phyloP scores from a whole-genome alignment of 345 rosid genomes.

The Pelargonium nanum region DNA sequence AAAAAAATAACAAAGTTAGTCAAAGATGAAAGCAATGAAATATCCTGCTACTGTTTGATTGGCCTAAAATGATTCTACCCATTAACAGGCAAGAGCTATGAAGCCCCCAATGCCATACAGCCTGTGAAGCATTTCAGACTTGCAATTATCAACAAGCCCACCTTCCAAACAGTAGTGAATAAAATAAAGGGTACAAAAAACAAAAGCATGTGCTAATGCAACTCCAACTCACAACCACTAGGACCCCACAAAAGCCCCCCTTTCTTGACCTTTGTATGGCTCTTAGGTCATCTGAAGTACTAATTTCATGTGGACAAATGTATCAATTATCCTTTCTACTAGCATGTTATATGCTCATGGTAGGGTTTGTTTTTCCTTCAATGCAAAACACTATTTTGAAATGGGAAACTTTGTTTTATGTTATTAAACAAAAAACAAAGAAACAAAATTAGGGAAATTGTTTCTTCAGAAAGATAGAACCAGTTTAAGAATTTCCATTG shows the following conservation, averaged over 20 bases:
- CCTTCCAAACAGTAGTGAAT: background rate
- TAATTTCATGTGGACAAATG: too few species aligned
- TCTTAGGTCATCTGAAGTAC: too few species aligned
- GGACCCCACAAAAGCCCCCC: background rate
- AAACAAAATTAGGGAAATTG: background rate
- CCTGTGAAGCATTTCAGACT: background rate
- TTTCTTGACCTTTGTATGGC: too few species aligned
- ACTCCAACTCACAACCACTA: background rate
- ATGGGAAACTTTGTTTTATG: background rate
- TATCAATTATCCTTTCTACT: too few species aligned
- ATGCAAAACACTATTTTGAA: too few species aligned
- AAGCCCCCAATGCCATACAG: background rate
- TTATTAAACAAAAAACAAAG: background rate
- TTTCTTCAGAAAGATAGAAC: background rate
- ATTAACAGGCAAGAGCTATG: too few species aligned
- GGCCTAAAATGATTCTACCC: too few species aligned
- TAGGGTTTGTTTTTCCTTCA: background rate
- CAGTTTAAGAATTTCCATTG: background rate
- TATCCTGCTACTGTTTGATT: background rate
- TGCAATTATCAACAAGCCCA: background rate
- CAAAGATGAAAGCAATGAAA: background rate
- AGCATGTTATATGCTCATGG: background rate
- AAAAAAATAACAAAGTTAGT: background rate
- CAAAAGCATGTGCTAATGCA: background rate
- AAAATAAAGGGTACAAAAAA: background rate